Evolutionary conservation across 2,329 filamentous ascomycete genomes (phyloP).

Genomic region (Cercospora sp.): DNA sequence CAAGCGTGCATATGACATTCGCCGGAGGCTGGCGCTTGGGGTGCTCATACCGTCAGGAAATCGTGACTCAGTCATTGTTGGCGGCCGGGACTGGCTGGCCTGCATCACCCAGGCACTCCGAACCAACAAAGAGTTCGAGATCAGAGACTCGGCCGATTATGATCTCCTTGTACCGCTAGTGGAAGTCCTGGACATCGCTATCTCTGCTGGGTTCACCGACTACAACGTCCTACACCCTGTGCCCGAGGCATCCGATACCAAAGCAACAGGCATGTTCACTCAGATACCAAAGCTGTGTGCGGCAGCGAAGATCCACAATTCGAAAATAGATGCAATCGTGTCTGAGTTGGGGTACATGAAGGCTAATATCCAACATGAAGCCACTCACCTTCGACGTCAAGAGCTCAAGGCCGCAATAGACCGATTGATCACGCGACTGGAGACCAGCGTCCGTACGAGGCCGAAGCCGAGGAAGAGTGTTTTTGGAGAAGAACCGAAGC

Average conservation of each 20-base stretch:
- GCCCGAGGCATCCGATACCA: not conserved
- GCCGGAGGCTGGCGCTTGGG: constrained; percentile 64
- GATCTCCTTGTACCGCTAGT: constrained; percentile 64
- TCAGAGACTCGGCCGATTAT: constrained; percentile 65
- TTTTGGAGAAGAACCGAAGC: constrained; percentile 23
- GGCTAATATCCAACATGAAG: constrained; percentile 46
- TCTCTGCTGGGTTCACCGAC: constrained; percentile 62
- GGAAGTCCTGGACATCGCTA: constrained; percentile 69
- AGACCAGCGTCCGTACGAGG: constrained; percentile 68
- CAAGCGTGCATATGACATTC: constrained; percentile 58
- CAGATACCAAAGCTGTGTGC: constrained; percentile 18
- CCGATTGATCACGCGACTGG: constrained; percentile 69
- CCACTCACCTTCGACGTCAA: constrained; percentile 70
- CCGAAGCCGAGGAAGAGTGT: constrained; percentile 36
- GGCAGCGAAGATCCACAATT: constrained; percentile 62
- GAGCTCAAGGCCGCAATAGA: constrained; percentile 77
- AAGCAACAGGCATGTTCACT: constrained; percentile 16
- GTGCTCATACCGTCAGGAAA: constrained; percentile 54
- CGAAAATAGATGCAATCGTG: constrained; percentile 66
- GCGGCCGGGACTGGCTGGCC: constrained; percentile 21
- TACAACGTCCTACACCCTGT: constrained; percentile 29
- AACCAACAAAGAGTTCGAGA: constrained; percentile 50
- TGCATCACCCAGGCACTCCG: constrained; percentile 32
- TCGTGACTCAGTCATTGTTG: not conserved
- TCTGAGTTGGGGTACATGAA: constrained; percentile 53